Percentiles rank a stretch among this genome's conserved stretches.
phyloP scores from a whole-genome alignment of 208 protist species.

The Willaertia magna region DNA sequence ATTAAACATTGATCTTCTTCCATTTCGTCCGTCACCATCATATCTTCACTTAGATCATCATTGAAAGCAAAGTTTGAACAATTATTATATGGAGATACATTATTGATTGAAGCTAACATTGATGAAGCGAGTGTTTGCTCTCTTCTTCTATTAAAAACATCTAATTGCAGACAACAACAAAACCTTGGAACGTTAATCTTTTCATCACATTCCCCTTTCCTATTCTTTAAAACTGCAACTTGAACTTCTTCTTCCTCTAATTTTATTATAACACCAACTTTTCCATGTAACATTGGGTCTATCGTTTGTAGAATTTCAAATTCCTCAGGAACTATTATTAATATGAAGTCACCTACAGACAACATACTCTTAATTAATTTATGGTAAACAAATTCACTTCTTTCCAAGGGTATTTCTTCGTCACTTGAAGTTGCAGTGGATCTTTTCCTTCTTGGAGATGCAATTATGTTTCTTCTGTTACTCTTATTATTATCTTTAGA shows the following conservation, averaged over 20 bases:
- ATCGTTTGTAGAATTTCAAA: not conserved
- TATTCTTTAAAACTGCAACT: not conserved
- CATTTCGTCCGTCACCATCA: too few species aligned
- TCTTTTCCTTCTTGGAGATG: too few species aligned
- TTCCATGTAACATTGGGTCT: not conserved
- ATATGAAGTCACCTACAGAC: not conserved
- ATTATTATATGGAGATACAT: too few species aligned
- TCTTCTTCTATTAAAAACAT: not conserved
- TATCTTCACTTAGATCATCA: too few species aligned
- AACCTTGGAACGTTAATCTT: not conserved
- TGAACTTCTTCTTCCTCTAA: not conserved
- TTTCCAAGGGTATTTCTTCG: too few species aligned
- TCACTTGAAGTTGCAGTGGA: too few species aligned
- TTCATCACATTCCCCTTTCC: not conserved
- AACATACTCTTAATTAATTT: not conserved
- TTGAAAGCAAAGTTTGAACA: too few species aligned
- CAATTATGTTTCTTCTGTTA: too few species aligned
- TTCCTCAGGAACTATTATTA: not conserved
- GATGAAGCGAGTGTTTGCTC: too few species aligned
- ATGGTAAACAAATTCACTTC: not conserved
- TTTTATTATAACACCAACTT: not conserved
- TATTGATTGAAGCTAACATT: too few species aligned
- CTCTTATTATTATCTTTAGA: too few species aligned
- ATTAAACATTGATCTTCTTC: too few species aligned
- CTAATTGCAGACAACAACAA: not conserved